Conservation (phyloP, 2,329 filamentous ascomycete genomes). For the Ophiostoma triangulosporum region DNA sequence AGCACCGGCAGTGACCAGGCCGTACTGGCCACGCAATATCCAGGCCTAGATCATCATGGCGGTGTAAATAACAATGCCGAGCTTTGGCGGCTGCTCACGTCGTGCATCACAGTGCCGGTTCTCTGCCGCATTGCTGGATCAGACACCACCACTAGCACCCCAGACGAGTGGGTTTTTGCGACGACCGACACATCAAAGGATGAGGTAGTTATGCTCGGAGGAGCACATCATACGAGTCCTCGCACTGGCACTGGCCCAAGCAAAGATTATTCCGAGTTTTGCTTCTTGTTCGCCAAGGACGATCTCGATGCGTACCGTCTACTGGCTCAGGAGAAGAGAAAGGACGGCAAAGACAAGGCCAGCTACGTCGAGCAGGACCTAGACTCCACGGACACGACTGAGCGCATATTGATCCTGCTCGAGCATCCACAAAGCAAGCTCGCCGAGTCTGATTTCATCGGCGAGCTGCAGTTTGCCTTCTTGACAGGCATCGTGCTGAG, state of each 20-base stretch:
- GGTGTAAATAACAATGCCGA: slow-evolving; percentile 7
- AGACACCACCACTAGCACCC: not conserved
- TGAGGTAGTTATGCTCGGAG: slow-evolving; percentile 26
- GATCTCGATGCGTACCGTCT: slow-evolving; percentile 27
- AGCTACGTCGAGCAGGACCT: not conserved
- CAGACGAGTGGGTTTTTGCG: slow-evolving; percentile 35
- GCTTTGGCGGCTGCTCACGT: slow-evolving; percentile 41
- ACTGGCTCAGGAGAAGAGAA: slow-evolving; percentile 9
- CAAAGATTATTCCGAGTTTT: slow-evolving; percentile 24
- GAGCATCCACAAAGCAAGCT: slow-evolving; percentile 14
- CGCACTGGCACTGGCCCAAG: not conserved
- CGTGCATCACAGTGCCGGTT: slow-evolving; percentile 29
- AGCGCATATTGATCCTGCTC: slow-evolving; percentile 16
- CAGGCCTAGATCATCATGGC: not conserved
- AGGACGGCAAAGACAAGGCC: not conserved
- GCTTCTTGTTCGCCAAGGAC: slow-evolving; percentile 34
- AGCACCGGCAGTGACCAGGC: not conserved
- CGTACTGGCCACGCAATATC: not conserved
- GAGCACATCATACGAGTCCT: slow-evolving; percentile 14
- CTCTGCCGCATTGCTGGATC: slow-evolving; percentile 32
- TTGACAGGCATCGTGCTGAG: slow-evolving; percentile 43
- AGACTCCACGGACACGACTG: slow-evolving; percentile 15
- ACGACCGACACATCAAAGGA: slow-evolving; percentile 39
- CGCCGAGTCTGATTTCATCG: slow-evolving; percentile 33
- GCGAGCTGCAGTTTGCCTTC: slow-evolving; percentile 48